Percentiles rank a stretch among this genome's conserved stretches.
Conservation (phyloP, 345 rosid genomes). For the Euclidium syriacum region DNA sequence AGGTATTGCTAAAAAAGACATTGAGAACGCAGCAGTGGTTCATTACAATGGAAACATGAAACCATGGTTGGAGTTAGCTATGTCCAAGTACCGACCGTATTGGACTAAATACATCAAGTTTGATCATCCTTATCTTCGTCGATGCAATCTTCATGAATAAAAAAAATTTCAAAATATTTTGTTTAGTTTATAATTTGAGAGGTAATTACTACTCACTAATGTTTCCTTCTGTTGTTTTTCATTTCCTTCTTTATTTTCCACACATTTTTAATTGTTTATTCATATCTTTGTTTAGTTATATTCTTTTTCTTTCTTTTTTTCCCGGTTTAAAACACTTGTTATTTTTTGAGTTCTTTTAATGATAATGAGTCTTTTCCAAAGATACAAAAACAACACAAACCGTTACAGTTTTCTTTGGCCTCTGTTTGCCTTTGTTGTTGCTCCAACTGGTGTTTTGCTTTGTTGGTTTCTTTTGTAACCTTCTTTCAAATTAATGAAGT, state of each 20-base stretch:
- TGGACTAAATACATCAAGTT: slow-evolving; percentile 92
- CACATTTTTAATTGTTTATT: slow-evolving; percentile 30
- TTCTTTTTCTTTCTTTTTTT: not conserved
- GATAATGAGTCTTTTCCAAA: too few relatives aligned
- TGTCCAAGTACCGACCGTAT: slow-evolving; percentile 83
- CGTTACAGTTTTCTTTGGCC: too few relatives aligned
- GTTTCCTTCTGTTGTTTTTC: not conserved
- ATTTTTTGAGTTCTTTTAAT: too few relatives aligned
- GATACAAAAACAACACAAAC: too few relatives aligned
- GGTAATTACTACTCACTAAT: slow-evolving; percentile 20
- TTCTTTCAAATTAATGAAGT: too few relatives aligned
- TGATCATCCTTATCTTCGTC: slow-evolving; percentile 79
- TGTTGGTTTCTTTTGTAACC: too few relatives aligned
- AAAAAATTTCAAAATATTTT: not conserved
- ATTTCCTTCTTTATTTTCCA: slow-evolving; percentile 9
- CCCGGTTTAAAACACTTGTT: not conserved
- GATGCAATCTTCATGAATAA: slow-evolving; percentile 73
- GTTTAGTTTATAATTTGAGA: slow-evolving; percentile 21
- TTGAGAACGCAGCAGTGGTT: slow-evolving; percentile 84
- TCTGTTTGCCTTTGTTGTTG: too few relatives aligned
- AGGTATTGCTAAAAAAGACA: slow-evolving; percentile 68
- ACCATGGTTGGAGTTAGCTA: slow-evolving; percentile 97
- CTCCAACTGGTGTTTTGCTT: too few relatives aligned
- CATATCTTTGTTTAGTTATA: slow-evolving; percentile 31
- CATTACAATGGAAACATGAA: slow-evolving; percentile 99